These are phyloP conservation scores for Suhomyces taliae DNA, from an alignment of 1,139 yeast species.

Conservation along the genomic window DNA sequence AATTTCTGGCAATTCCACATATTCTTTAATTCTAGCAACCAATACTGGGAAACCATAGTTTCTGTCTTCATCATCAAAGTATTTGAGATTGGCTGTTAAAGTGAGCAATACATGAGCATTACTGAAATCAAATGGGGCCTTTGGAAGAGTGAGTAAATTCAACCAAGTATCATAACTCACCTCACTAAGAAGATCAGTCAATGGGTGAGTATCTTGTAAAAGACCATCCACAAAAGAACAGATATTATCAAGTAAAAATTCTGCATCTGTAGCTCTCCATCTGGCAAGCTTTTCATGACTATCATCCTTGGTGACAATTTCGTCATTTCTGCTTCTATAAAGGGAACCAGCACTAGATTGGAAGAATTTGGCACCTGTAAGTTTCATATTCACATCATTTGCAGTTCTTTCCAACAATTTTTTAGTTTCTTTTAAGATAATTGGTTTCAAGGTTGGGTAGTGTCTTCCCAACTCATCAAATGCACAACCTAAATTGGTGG, in stretches of 20 bases:
- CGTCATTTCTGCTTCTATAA: slow-evolving; percentile 23
- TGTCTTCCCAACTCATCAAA: slow-evolving; percentile 86
- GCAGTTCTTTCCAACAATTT: slow-evolving; percentile 35
- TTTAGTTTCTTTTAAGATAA: slow-evolving; percentile 53
- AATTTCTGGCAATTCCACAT: slow-evolving; percentile 12
- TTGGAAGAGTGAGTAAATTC: slow-evolving; percentile 40
- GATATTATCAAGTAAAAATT: slow-evolving; percentile 43
- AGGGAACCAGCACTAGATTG: slow-evolving; percentile 43
- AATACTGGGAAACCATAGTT: slow-evolving; percentile 47
- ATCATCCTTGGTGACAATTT: slow-evolving; percentile 18
- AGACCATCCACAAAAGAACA: slow-evolving; percentile 48
- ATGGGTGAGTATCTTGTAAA: slow-evolving; percentile 47
- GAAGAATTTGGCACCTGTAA: slow-evolving; percentile 45
- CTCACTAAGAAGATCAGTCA: slow-evolving; percentile 46
- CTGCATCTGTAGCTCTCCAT: slow-evolving; percentile 8
- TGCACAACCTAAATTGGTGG: slow-evolving; percentile 60
- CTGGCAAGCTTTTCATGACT: not conserved
- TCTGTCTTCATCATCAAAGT: slow-evolving; percentile 56
- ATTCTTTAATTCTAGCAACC: slow-evolving; percentile 14
- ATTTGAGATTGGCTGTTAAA: slow-evolving; percentile 52
- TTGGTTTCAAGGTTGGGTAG: slow-evolving; percentile 68
- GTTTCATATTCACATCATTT: slow-evolving; percentile 25
- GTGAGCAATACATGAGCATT: slow-evolving; percentile 56
- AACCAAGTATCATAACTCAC: slow-evolving; percentile 49
- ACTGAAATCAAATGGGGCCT: slow-evolving; percentile 62